Conservation (phyloP, 1,139 yeast species). For the Kodamaea plutei region DNA sequence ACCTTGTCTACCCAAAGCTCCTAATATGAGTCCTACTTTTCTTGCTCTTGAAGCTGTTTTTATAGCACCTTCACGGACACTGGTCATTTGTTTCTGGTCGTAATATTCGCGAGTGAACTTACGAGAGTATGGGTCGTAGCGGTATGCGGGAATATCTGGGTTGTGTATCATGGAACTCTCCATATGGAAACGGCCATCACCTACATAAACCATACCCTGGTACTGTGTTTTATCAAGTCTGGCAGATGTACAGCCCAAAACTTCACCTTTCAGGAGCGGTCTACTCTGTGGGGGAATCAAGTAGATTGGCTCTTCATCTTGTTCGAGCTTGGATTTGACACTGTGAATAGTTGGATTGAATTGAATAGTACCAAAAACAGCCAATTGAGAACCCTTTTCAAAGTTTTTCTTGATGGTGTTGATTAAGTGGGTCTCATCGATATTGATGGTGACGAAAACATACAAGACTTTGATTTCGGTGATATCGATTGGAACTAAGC, state of each 20-base stretch:
- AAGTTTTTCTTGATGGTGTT: conserved; percentile 75
- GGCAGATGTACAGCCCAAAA: conserved; percentile 93
- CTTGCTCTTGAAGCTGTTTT: conserved; percentile 49
- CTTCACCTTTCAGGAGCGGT: conserved; percentile 95
- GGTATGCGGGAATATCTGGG: conserved; percentile 84
- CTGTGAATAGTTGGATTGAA: conserved; percentile 92
- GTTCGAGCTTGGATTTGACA: conserved; percentile 55
- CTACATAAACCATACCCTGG: conserved; percentile 83
- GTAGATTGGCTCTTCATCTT: conserved; percentile 49
- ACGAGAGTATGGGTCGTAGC: conserved; percentile 92
- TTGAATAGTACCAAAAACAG: conserved; percentile 93
- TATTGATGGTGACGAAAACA: conserved; percentile 90
- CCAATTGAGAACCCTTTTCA: conserved; percentile 54
- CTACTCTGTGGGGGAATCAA: conserved; percentile 84
- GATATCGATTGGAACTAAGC: conserved; percentile 91
- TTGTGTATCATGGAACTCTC: conserved; percentile 98
- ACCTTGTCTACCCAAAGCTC: conserved; percentile 98
- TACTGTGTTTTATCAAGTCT: conserved; percentile 57
- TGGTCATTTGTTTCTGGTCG: conserved; percentile 77
- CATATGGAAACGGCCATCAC: conserved; percentile 94
- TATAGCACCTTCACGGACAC: conserved; percentile 73
- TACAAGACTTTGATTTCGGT: conserved; percentile 86
- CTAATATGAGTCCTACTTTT: conserved; percentile 80
- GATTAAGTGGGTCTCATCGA: conserved; percentile 77
- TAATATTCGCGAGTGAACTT: conserved; percentile 86